phyloP scores from a whole-genome alignment of 1,284 basidiomycete species.

The Phenoliferia sp. region DNA sequence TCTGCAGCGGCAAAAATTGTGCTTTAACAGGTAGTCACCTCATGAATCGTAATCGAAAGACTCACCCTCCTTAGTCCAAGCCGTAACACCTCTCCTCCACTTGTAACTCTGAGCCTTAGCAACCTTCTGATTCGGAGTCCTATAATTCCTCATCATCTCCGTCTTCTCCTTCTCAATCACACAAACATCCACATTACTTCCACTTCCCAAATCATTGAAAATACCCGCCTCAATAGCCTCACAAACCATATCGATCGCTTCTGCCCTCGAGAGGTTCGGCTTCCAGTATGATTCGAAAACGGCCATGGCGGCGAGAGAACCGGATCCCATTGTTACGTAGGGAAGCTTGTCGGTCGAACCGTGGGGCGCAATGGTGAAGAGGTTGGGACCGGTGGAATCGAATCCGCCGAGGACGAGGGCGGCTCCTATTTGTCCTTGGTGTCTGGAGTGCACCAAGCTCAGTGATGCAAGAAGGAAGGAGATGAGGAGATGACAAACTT shows the following conservation, averaged over 20 bases:
- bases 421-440: constrained; percentile 92
- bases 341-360: constrained; percentile 98
- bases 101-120: constrained; percentile 75
- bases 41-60: not conserved
- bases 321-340: constrained; percentile 98
- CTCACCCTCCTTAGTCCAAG: constrained; percentile 63
- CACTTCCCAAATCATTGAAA: constrained; percentile 98
- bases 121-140: constrained; percentile 77
- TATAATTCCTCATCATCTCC: constrained; percentile 83
- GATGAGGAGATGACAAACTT: constrained; percentile 48
- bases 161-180: constrained; percentile 79
- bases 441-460: too few relatives aligned
- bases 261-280: constrained; percentile 71
- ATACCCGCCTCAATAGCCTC: constrained; percentile 91
- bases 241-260: constrained; percentile 78
- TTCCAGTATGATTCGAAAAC: constrained; percentile 89
- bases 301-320: constrained; percentile 94
- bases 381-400: constrained; percentile 84
- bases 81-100: constrained; percentile 52
- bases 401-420: constrained; percentile 97
- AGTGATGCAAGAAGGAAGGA: not conserved
- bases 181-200: constrained; percentile 95
- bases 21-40: not conserved
- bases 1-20: constrained; percentile 32
- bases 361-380: constrained; percentile 95